Base-by-base conservation (phyloP, 352 stramenopile genomes). In the Phytophthora citricola region DNA sequence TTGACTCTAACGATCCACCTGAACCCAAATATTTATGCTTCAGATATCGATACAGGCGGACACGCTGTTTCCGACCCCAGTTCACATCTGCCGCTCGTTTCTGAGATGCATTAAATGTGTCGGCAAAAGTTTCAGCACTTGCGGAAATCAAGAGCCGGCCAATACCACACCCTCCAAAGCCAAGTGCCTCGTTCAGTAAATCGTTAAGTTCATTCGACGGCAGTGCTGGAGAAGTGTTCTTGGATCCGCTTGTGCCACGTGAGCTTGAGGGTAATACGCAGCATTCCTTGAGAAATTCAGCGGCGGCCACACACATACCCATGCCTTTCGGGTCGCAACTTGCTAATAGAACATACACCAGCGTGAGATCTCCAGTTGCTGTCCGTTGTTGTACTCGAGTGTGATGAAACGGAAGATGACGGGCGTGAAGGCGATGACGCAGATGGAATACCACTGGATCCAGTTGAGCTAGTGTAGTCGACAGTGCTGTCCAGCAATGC, bases 321-420 rank as follows among this genome's bases (percentile, higher is more conserved):
- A 79, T 85, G 2, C 87, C 85, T 43, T 89, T 91, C 15, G 85
- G 84, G 62, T 95, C 84, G 66, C 83, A 93, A 20, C 81, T 91
- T 22, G 87, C 84, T 20, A 92, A 68, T 2, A 94, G 55, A 29
- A 91, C 64, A 58, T 90, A 90, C 7, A 93, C 84, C 5, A 93
- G 51, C 32, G 85, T 82, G 0, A 91, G 75, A 85, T 51, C 85
- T 92, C 84, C 85, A 95, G 70, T 91, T 87, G 5, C 63, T 72
- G 34, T 91, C 74, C 5, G 69, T 67, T 22, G 69, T 64, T 43
- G 71, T 55, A 27, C 77, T 91, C 6, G 53, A 34, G 20, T 66
- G 53, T 36, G 62, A 56, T 34, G 58, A 46, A 5, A 44, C 38
- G 4, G 58, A 66, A 12, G 66, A 71, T 6, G 64, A 79, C 11